Conservation (phyloP, 352 stramenopile species). For the Thraustochytrium sp. region DNA sequence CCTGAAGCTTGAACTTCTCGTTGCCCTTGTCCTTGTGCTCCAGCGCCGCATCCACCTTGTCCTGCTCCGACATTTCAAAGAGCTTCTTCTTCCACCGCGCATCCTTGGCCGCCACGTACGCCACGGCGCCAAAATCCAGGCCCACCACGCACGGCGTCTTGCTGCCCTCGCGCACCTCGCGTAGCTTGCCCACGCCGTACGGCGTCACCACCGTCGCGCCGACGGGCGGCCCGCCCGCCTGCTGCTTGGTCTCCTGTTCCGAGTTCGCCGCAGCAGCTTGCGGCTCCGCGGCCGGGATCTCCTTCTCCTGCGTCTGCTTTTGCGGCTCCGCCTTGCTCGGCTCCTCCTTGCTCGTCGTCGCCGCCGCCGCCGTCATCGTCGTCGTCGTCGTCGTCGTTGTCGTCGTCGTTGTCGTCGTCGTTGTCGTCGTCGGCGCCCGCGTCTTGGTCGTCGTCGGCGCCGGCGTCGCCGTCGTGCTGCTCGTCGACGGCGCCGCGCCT, state of each 20-base stretch:
- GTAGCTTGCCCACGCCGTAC: neutral
- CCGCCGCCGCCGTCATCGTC: neutral
- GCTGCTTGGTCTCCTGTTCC: neutral
- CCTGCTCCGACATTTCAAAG: slow-evolving; percentile 1
- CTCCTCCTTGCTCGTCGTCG: neutral
- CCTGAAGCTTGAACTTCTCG: neutral
- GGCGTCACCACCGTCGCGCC: neutral
- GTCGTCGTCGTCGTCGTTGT: neutral
- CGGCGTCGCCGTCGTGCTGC: too few species aligned
- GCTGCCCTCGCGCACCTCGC: neutral
- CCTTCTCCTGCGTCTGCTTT: neutral
- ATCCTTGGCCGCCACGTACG: neutral
- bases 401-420: too few species aligned
- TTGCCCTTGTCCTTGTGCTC: slow-evolving; percentile 29
- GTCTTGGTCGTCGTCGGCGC: too few species aligned
- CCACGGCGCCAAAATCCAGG: neutral
- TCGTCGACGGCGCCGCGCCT: too few species aligned
- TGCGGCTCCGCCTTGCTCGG: neutral
- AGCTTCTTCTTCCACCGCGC: slow-evolving; percentile 19
- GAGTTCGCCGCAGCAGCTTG: too few species aligned
- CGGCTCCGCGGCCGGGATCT: too few species aligned
- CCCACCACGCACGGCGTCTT: neutral
- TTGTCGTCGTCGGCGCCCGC: too few species aligned
- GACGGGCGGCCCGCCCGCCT: neutral
- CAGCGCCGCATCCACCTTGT: neutral